phyloP scores from a whole-genome alignment of 176 grass and related monocot species.

The Rhynchospora tenuis region DNA sequence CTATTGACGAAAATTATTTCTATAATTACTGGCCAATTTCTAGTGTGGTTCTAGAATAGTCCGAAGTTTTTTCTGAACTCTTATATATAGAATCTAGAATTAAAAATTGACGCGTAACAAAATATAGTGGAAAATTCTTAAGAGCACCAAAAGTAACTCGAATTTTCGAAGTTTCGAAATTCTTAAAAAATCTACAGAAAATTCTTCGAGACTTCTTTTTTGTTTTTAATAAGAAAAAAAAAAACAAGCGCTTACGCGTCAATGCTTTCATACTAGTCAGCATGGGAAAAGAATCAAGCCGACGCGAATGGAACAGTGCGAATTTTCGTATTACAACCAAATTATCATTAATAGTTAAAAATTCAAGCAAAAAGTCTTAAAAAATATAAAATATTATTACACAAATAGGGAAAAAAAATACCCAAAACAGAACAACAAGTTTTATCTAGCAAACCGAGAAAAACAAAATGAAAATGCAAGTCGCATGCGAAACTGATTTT shows the following conservation, averaged over 20 bases:
- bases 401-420: background rate
- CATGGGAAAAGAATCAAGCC: background rate
- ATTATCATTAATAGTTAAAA: background rate
- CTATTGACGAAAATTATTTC: background rate
- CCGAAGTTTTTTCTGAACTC: background rate
- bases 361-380: background rate
- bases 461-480: background rate
- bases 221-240: background rate
- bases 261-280: constrained; percentile 16
- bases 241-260: background rate
- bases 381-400: background rate
- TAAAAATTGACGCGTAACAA: background rate
- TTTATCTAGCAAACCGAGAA: background rate
- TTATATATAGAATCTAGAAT: background rate
- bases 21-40: background rate
- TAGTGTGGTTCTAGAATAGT: background rate
- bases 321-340: background rate
- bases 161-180: background rate
- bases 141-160: background rate
- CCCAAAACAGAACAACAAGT: background rate
- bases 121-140: background rate
- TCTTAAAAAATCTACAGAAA: background rate
- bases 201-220: background rate
- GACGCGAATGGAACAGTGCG: constrained; percentile 15
- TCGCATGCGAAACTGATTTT: background rate